A percentile compares a stretch with the other conserved stretches of the same genome.
Conservation (phyloP, 176 grass and related monocot genomes). For the Ensete ventricosum region DNA sequence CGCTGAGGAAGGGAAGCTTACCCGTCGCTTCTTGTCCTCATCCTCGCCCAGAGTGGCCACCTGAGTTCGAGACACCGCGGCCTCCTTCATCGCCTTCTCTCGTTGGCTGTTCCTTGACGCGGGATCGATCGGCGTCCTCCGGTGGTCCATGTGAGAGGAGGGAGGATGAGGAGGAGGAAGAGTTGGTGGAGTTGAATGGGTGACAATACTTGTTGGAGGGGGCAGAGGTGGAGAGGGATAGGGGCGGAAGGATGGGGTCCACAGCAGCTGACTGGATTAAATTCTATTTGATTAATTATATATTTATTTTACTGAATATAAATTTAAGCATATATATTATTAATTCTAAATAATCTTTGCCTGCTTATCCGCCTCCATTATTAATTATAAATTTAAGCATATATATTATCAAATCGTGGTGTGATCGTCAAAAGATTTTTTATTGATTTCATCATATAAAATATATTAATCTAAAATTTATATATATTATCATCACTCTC, state of each 20-base stretch:
- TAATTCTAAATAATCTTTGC: too few species aligned
- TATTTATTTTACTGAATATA: too few species aligned
- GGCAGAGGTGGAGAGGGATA: not conserved
- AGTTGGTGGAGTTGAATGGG: not conserved
- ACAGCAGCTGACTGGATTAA: too few species aligned
- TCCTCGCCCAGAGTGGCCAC: conserved; percentile 9
- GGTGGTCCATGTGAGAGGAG: conserved; percentile 23
- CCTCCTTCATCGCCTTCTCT: conserved; percentile 6
- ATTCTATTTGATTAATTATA: too few species aligned
- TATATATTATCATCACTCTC: too few species aligned
- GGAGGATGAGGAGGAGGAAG: not conserved
- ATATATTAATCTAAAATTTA: too few species aligned
- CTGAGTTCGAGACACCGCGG: conserved; percentile 10
- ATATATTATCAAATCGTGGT: too few species aligned
- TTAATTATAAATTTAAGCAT: too few species aligned
- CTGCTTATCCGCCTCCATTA: too few species aligned
- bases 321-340: too few species aligned
- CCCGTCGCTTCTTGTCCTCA: conserved; percentile 26
- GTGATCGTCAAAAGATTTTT: too few species aligned
- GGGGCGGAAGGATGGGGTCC: not conserved
- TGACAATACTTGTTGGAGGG: not conserved
- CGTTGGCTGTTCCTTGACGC: conserved; percentile 6
- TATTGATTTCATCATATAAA: too few species aligned
- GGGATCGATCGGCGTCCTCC: conserved; percentile 13
- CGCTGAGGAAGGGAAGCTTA: not conserved